These are phyloP conservation scores for Dipodascopsis uninucleata DNA, from an alignment of 805 yeast genomes.

Conservation along the genomic window DNA sequence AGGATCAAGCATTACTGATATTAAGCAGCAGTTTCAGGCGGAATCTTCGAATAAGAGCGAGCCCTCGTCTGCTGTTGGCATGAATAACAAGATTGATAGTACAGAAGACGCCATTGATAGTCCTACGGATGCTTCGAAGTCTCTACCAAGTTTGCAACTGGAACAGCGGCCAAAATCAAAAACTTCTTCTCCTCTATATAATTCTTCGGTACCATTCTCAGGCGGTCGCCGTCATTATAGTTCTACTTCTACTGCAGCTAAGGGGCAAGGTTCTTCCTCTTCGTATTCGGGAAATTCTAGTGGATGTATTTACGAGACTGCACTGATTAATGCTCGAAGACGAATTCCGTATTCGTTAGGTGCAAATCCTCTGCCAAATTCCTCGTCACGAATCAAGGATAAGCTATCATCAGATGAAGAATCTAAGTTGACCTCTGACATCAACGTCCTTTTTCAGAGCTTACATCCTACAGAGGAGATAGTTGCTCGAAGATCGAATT, in stretches of 20 bases:
- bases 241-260: background rate
- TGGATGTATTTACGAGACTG: constrained; percentile 25
- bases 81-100: too few relatives aligned
- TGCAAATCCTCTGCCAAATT: constrained; percentile 14
- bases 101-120: too few relatives aligned
- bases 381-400: constrained; percentile 9
- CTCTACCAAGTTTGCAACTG: too few relatives aligned
- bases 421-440: constrained; percentile 16
- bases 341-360: constrained; percentile 31
- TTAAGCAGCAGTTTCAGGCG: too few relatives aligned
- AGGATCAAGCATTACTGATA: too few relatives aligned
- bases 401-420: constrained; percentile 12
- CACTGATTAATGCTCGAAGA: constrained; percentile 24
- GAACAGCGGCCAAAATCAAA: too few relatives aligned
- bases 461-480: constrained; percentile 22
- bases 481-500: constrained; percentile 10
- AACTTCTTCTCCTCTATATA: too few relatives aligned
- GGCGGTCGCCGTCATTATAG: background rate
- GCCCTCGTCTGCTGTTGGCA: too few relatives aligned
- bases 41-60: too few relatives aligned
- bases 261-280: background rate
- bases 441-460: constrained; percentile 14
- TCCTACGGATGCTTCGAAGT: too few relatives aligned
- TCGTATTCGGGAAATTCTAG: background rate
- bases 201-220: too few relatives aligned